Base-by-base conservation (phyloP, 2,329 filamentous ascomycete genomes). In the Cytospora leucostoma region DNA sequence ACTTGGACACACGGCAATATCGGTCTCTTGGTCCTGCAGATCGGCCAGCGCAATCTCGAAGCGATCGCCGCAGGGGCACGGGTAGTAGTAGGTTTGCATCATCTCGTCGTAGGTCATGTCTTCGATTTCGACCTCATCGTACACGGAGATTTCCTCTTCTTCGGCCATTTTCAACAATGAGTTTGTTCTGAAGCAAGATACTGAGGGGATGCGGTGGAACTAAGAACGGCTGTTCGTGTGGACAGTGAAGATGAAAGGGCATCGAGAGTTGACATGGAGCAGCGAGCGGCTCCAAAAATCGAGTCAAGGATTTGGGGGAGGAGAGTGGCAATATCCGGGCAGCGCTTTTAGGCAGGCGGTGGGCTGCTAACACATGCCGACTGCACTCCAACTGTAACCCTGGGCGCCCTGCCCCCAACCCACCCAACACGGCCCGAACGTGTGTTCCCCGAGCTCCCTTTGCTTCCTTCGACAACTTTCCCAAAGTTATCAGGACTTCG, bases 121-220 rank as follows among this genome's bases (percentile, higher is more conserved):
- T 77, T 98, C 94, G 80, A 98, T 97, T 76, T 98, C 94, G 77
- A 98, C 94, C 78, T 97, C 94, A 73, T 98, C 94, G 81, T 97
- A 98, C 75, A 97, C 91, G 69, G 89, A 87, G 63, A 89, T 77
- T 38, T 79, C 75, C 55, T 80, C 79, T 68, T 89, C 84, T 73
- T 88, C 87, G 40, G 86, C 82, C 86, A 88, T 88, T 62, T 69
- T 78, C 61, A 51, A 35, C 10, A 51, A 35, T 4, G 11, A 55
- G 62, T 33, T 37, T 33, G 6, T 2, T 13, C 7, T 21, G 21
- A 15, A 27, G 4, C 15, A 32, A 2, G 17, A 7, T 44, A n/a
- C 7, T 44, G n/a, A n/a, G 40, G 10, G 10, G 8, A 21, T 21
- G 44, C n/a, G n/a, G 44, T 47, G 44, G 44, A 27, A 47, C n/a